A percentile compares a stretch with the other conserved stretches of the same genome.
These are phyloP conservation scores for Berberis thunbergii DNA, from an alignment of 164 flowering plant species.

Conservation along the genomic window DNA sequence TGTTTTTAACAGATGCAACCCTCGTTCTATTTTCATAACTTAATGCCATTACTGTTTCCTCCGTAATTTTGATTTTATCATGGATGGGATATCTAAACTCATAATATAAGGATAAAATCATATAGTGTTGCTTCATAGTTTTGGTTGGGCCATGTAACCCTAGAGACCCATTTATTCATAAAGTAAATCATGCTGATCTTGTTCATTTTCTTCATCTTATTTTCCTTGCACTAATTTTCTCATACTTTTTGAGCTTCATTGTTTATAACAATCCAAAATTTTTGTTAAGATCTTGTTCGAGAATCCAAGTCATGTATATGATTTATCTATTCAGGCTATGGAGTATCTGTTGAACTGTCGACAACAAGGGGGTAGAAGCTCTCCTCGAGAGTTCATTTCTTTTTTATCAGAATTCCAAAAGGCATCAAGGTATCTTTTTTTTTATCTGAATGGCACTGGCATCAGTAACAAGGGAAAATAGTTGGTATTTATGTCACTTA, in stretches of 20 bases:
- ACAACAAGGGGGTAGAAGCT: slow-evolving; percentile 58
- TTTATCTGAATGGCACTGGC: not conserved
- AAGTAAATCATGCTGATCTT: too few species aligned
- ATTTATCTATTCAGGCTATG: slow-evolving; percentile 57
- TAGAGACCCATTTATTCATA: too few species aligned
- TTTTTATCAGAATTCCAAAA: slow-evolving; percentile 80
- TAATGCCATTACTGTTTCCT: too few species aligned
- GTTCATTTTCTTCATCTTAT: too few species aligned
- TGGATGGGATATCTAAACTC: too few species aligned
- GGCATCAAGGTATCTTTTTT: slow-evolving; percentile 61
- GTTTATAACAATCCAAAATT: not conserved
- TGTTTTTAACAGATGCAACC: too few species aligned
- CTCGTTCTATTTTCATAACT: too few species aligned
- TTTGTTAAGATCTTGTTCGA: not conserved
- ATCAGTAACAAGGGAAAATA: not conserved
- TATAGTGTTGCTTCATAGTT: too few species aligned
- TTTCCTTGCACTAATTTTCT: not conserved
- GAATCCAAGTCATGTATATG: not conserved
- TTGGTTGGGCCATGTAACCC: too few species aligned
- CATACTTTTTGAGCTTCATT: not conserved
- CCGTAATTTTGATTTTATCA: too few species aligned
- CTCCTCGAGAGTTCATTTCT: slow-evolving; percentile 48
- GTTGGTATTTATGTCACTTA: too few species aligned
- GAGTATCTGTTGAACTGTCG: slow-evolving; percentile 61
- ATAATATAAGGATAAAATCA: too few species aligned